A percentile compares a stretch with the other conserved stretches of the same genome.
These are phyloP conservation scores for Penicillium argentinense DNA, from an alignment of 495 filamentous ascomycete genomes.

Conservation along the genomic window DNA sequence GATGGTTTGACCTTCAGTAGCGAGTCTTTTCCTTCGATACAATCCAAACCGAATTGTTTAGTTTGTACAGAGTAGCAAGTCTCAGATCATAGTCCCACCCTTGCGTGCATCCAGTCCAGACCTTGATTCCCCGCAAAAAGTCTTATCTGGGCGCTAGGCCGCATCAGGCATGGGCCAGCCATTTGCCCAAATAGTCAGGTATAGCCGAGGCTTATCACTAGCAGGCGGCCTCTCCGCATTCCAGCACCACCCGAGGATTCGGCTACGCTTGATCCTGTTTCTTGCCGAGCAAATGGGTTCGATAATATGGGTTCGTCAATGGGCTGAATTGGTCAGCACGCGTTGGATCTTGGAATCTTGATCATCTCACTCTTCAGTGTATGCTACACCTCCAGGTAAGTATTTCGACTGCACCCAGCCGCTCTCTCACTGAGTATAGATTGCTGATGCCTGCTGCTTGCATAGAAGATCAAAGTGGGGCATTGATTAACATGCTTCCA, in stretches of 20 bases:
- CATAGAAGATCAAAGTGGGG: neutral
- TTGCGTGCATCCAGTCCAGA: no score
- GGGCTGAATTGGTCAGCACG: no score
- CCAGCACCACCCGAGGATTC: neutral
- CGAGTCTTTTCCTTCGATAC: neutral
- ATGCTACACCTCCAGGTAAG: no score
- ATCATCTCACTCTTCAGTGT: no score
- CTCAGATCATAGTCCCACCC: no score
- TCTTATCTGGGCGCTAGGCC: neutral
- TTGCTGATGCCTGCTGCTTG: neutral
- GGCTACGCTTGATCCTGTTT: neutral
- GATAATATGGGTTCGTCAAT: neutral
- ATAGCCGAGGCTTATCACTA: neutral
- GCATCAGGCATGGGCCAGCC: neutral
- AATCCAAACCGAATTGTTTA: no score
- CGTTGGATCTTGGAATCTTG: no score
- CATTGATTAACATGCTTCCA: neutral
- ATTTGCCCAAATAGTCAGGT: neutral
- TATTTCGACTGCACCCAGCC: no score
- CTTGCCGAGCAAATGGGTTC: neutral
- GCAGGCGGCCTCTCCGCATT: neutral
- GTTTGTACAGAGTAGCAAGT: no score
- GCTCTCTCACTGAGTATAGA: no score
- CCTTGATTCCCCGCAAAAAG: conserved; percentile 1
- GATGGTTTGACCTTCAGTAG: conserved; percentile 9